These are phyloP conservation scores for Amanita rubescens DNA, from an alignment of 768 basidiomycete species.

Conservation along the genomic window DNA sequence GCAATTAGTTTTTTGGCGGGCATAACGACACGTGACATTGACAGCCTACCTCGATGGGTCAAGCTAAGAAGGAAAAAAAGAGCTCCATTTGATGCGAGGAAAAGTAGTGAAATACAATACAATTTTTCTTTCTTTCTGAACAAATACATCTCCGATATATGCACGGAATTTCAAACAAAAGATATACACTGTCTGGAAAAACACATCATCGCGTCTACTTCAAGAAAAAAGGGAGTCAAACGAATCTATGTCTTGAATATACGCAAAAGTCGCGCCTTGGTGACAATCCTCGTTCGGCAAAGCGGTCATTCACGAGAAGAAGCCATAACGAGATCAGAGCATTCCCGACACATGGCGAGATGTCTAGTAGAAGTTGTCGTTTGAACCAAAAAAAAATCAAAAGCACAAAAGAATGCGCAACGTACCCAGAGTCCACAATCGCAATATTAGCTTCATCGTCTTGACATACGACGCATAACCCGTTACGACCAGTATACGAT, in stretches of 20 bases:
- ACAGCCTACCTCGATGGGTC: no score
- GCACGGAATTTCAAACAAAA: no score
- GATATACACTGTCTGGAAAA: no score
- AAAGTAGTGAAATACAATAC: no score
- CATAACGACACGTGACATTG: no score
- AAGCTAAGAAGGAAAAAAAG: no score
- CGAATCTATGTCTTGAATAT: constrained; percentile 49
- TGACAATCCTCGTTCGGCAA: constrained; percentile 84
- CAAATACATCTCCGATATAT: no score
- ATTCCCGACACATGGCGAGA: constrained; percentile 68
- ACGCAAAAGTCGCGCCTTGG: constrained; percentile 69
- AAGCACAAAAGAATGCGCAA: constrained; percentile 11
- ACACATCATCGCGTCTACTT: no score
- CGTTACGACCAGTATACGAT: constrained; percentile 52
- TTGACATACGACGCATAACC: constrained; percentile 88
- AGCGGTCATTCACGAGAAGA: constrained; percentile 85
- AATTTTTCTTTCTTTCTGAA: no score
- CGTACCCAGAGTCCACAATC: constrained; percentile 90
- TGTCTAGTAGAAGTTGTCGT: constrained; percentile 42
- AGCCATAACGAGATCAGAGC: constrained; percentile 73
- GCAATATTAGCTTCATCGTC: constrained; percentile 94
- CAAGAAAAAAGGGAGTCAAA: no score
- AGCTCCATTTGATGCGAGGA: no score
- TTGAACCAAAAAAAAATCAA: constrained; percentile 1
- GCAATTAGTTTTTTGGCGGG: no score